Evolutionary conservation across 148 eudicot species (phyloP), one percentile per base, ranked within the genome.

Genomic region (Suaeda aralocaspica): DNA sequence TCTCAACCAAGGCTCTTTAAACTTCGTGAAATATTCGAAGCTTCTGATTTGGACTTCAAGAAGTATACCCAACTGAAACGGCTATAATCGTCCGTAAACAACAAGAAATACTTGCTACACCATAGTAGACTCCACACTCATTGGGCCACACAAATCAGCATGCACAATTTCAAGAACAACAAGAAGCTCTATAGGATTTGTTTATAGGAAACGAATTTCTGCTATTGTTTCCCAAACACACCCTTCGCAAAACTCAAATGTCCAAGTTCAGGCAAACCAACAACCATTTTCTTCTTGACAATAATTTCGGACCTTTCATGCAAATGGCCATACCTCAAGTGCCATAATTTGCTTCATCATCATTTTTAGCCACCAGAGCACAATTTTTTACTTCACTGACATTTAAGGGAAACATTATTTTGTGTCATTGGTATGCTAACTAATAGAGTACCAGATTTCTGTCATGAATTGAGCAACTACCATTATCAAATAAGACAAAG

Each of bases 261-360:
- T 11, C 30, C 36, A 59, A 31, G 36, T 59, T 59, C 30, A 11
- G 31, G 13, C 26, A 56, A 28, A n/a, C 59, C 14, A 25, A 56
- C 24, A 56, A 56, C 59, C 59, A 56, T 56, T 12, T 59, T 15
- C 21, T 59, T 31, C 42, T 30, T 2, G 34, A 25, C 30, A 59
- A 28, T 29, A 74, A n/a, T 45, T 30, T 53, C 46, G 64, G 44
- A 25, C 72, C 76, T 6, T 51, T 63, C 26, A 70, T 70, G 62
- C 57, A 76, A 44, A 42, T 76, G 70, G 4, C 72, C 80, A 66
- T 50, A 59, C 65, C 48, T 63, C 10, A n/a, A n/a, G n/a, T n/a
- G n/a, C n/a, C n/a, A n/a, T n/a, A n/a, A n/a, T n/a, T n/a, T n/a
- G n/a, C 13, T 11, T 72, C 31, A 39, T 26, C 22, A 24, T 48